A percentile compares a stretch with the other conserved stretches of the same genome.
phyloP scores from a whole-genome alignment of 2,329 filamentous ascomycete genomes.

The Trichoderma semiorbis region DNA sequence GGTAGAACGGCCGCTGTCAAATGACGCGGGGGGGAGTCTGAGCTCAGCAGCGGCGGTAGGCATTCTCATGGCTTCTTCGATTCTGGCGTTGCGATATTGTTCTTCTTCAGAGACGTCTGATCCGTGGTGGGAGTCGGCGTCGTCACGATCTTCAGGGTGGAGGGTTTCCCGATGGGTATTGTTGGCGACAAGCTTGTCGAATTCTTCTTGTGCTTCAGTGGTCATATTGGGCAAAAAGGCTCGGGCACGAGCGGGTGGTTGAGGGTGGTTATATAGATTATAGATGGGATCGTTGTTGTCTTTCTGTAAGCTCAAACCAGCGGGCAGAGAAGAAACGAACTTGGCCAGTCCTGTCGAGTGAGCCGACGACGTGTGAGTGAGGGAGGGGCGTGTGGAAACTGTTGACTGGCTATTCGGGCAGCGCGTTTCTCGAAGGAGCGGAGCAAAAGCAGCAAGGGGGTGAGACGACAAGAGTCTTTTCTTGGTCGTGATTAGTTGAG shows the following conservation, averaged over 20 bases:
- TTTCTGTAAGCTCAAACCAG: constrained; percentile 10
- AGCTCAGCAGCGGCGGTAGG: constrained; percentile 51
- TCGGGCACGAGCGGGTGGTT: constrained; percentile 17
- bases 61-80: constrained; percentile 64
- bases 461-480: constrained; percentile 21
- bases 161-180: constrained; percentile 44
- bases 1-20: constrained; percentile 68
- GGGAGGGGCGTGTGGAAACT: constrained; percentile 24
- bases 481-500: neutral
- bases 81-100: constrained; percentile 48
- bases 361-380: constrained; percentile 17
- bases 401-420: constrained; percentile 24
- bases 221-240: constrained; percentile 44
- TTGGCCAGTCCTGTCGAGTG: neutral
- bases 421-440: constrained; percentile 34
- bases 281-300: neutral
- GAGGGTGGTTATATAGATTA: constrained; percentile 25
- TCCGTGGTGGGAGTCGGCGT: constrained; percentile 44
- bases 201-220: constrained; percentile 64
- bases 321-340: neutral
- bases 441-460: constrained; percentile 25
- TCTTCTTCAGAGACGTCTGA: constrained; percentile 58
- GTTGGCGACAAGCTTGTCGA: constrained; percentile 58
- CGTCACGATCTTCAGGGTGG: constrained; percentile 59
- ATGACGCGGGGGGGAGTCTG: constrained; percentile 59